Evolutionary conservation across 2,329 filamentous ascomycete genomes (phyloP).

Genomic region (Pseudogymnoascus sp.): DNA sequence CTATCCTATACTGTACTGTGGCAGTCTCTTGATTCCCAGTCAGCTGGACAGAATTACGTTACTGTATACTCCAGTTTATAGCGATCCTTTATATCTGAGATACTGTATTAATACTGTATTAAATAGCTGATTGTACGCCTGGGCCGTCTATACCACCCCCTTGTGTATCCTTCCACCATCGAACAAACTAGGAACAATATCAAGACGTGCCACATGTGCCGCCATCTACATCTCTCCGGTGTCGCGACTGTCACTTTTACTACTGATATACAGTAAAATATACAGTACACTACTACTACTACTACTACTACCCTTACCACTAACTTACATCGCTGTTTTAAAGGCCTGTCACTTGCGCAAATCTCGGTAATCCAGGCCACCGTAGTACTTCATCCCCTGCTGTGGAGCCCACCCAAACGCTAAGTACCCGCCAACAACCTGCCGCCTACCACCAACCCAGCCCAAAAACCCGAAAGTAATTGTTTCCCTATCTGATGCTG

Average conservation of each 20-base stretch:
- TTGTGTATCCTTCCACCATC: neutral
- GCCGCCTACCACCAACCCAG: neutral
- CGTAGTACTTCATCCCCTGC: neutral
- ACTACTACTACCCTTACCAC: too few species aligned
- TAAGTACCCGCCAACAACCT: neutral
- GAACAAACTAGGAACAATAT: neutral
- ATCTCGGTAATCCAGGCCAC: neutral
- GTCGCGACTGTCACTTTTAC: neutral
- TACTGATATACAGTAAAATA: neutral
- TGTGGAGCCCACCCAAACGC: neutral
- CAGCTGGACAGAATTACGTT: neutral
- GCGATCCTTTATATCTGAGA: neutral
- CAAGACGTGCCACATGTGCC: neutral
- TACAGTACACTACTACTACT: neutral
- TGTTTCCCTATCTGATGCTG: slow-evolving; percentile 2
- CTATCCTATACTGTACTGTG: neutral
- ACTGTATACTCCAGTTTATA: neutral
- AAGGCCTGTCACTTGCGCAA: neutral
- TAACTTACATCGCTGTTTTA: neutral
- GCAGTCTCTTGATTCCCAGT: neutral
- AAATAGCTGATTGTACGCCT: neutral
- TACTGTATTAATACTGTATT: neutral
- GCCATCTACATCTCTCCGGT: neutral
- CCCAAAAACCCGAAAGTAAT: neutral
- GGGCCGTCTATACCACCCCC: neutral